phyloP scores from a whole-genome alignment of 164 flowering plant genomes.

The Amborella trichopoda region DNA sequence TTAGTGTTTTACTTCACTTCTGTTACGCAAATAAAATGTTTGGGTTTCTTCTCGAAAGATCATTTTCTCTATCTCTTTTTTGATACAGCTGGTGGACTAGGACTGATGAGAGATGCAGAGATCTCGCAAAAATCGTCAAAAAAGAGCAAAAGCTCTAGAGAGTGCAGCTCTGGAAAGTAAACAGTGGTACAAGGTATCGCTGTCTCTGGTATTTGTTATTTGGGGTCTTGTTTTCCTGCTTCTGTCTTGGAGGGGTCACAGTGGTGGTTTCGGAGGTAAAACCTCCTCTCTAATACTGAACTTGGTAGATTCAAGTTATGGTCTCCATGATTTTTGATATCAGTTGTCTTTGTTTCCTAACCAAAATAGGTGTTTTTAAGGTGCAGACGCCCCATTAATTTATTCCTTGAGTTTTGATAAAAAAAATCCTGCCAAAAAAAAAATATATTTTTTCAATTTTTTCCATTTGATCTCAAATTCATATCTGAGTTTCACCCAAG shows the following conservation, averaged over 20 bases:
- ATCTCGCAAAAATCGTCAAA: conserved; percentile 81
- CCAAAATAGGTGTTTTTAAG: no score
- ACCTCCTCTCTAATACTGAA: no score
- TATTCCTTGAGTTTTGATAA: no score
- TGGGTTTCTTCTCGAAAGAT: not conserved
- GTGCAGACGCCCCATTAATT: no score
- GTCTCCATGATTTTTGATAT: no score
- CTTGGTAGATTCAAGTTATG: no score
- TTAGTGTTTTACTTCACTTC: not conserved
- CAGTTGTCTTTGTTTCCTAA: no score
- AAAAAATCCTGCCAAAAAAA: no score
- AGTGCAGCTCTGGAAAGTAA: conserved; percentile 27
- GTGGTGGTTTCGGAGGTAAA: conserved; percentile 49
- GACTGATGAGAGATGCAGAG: conserved; percentile 93
- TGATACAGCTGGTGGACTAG: conserved; percentile 6
- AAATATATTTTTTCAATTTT: no score
- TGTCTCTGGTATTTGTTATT: conserved; percentile 44
- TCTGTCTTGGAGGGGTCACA: conserved; percentile 55
- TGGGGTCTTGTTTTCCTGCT: conserved; percentile 72
- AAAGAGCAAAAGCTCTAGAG: conserved; percentile 50
- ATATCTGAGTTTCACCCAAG: no score
- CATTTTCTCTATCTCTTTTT: not conserved
- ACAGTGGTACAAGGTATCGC: conserved; percentile 43
- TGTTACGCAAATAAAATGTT: not conserved
- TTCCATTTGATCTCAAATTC: no score